A percentile compares a stretch with the other conserved stretches of the same genome.
Evolutionary conservation across 306 rosid genomes (phyloP).

Genomic region (Astragalus membranaceus): DNA sequence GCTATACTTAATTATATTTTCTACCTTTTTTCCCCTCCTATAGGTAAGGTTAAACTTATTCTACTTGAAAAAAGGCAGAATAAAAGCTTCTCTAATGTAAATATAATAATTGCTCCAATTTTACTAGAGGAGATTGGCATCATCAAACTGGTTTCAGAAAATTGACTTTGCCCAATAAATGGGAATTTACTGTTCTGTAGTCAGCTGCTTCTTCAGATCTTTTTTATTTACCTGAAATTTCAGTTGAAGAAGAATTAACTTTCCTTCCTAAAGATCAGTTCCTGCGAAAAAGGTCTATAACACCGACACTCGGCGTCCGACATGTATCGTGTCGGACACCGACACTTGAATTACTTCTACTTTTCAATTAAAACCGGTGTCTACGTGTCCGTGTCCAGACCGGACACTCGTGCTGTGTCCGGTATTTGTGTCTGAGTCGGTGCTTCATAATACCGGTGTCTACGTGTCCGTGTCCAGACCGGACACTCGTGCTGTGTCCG

Average conservation of each 20-base stretch:
- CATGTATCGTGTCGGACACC: no score
- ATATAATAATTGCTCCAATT: neutral
- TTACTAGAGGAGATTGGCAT: neutral
- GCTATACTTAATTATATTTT: neutral
- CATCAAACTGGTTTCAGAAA: conserved; percentile 6
- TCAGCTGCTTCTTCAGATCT: conserved; percentile 62
- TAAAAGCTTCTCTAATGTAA: neutral
- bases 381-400: no score
- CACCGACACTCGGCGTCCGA: no score
- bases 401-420: no score
- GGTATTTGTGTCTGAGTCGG: no score
- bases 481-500: no score
- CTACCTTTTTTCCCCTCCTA: neutral
- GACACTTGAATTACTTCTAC: no score
- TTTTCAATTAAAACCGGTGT: no score
- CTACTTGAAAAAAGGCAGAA: neutral
- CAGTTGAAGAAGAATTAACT: neutral
- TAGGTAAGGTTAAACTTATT: neutral
- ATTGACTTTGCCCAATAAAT: neutral
- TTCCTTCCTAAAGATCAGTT: neutral
- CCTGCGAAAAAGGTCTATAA: neutral
- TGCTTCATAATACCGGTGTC: no score
- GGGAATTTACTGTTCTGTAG: conserved; percentile 25
- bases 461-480: no score
- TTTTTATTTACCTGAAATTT: conserved; percentile 78